Evolutionary conservation across 2,329 filamentous ascomycete genomes (phyloP).

Genomic region (Neofusicoccum sp.): DNA sequence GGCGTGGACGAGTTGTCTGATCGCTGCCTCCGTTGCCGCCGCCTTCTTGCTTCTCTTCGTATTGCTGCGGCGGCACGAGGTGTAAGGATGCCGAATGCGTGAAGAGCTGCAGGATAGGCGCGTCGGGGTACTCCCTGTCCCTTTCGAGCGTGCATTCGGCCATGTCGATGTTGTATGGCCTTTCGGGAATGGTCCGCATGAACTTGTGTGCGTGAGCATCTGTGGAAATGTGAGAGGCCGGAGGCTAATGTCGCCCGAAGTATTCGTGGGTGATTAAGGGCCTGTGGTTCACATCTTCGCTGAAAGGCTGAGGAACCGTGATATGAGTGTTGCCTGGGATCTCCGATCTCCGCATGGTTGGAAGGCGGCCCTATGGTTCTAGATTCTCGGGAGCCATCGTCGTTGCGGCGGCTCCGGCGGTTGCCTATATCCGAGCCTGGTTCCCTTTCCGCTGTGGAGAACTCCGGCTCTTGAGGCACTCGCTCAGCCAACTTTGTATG

Average conservation of each 20-base stretch:
- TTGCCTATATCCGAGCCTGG: too few relatives aligned
- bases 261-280: too few relatives aligned
- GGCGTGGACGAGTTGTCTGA: background rate
- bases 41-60: background rate
- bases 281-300: too few relatives aligned
- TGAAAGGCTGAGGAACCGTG: too few relatives aligned
- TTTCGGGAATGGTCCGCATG: slow-evolving; percentile 20
- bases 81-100: slow-evolving; percentile 28
- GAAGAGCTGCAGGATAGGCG: slow-evolving; percentile 34
- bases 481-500: slow-evolving; percentile 13
- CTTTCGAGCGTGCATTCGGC: background rate
- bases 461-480: slow-evolving; percentile 8
- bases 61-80: background rate
- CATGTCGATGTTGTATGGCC: slow-evolving; percentile 20
- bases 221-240: too few relatives aligned
- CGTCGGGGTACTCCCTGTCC: slow-evolving; percentile 8
- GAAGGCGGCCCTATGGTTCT: background rate
- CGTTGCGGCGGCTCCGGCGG: too few relatives aligned
- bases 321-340: too few relatives aligned
- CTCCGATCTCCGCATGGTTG: too few relatives aligned
- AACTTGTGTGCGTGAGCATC: too few relatives aligned
- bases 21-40: too few relatives aligned
- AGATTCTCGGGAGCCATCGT: too few relatives aligned
- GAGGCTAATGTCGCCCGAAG: too few relatives aligned
- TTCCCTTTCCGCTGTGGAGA: background rate